Percentiles rank a stretch among this genome's conserved stretches.
These are phyloP conservation scores for Phytopythium chamaehyphon DNA, from an alignment of 352 stramenopile species.

Conservation along the genomic window DNA sequence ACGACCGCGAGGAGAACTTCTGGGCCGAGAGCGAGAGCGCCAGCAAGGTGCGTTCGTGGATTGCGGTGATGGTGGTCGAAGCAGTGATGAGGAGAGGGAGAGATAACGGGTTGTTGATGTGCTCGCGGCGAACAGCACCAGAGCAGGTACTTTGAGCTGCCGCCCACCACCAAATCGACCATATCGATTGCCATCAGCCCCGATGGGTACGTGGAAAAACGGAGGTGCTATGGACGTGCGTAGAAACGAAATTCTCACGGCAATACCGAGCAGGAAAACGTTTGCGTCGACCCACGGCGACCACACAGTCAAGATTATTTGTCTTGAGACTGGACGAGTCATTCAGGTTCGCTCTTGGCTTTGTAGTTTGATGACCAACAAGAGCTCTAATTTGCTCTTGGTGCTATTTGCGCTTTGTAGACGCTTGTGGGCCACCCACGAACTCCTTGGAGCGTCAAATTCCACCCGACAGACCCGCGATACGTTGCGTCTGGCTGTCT, in stretches of 20 bases:
- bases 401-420: conserved; percentile 19
- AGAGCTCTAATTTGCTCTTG: neutral
- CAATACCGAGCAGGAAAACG: conserved; percentile 49
- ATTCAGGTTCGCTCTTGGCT: conserved; percentile 43
- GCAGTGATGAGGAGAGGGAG: neutral
- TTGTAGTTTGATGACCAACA: neutral
- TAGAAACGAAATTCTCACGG: no score
- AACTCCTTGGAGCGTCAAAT: conserved; percentile 98
- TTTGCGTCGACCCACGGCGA: conserved; percentile 98
- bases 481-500: conserved; percentile 97
- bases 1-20: conserved; percentile 59
- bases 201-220: conserved; percentile 42
- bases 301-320: conserved; percentile 98
- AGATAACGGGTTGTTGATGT: neutral
- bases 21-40: conserved; percentile 80
- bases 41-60: conserved; percentile 46
- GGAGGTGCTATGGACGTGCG: no score
- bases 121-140: conserved; percentile 45
- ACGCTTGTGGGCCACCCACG: conserved; percentile 80
- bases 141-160: conserved; percentile 82
- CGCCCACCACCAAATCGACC: conserved; percentile 82
- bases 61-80: neutral
- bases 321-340: conserved; percentile 83
- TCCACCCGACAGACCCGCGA: conserved; percentile 91
- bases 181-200: conserved; percentile 88